A percentile compares a stretch with the other conserved stretches of the same genome.
These are phyloP conservation scores for Aspergillus kassunensis DNA, from an alignment of 495 filamentous ascomycete species.

Conservation along the genomic window DNA sequence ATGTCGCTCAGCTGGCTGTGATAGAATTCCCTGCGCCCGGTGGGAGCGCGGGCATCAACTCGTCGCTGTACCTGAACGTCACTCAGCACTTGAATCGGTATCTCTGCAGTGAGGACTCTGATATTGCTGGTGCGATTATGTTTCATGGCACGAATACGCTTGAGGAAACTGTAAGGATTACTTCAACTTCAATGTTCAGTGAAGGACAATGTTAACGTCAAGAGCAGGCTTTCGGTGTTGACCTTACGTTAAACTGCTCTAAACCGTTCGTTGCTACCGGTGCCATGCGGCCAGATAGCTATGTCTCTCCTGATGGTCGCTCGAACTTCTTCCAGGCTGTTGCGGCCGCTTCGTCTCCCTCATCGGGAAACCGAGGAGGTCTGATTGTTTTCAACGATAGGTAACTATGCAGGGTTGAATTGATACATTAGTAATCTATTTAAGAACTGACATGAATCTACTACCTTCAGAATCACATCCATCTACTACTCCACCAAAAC, in stretches of 20 bases:
- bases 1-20: neutral
- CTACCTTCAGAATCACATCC: neutral
- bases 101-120: neutral
- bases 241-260: neutral
- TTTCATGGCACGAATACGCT: constrained; percentile 2
- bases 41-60: neutral
- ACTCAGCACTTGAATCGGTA: neutral
- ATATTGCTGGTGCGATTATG: constrained; percentile 1
- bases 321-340: constrained; percentile 1
- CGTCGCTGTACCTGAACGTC: neutral
- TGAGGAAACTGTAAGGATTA: neutral
- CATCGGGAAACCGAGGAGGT: neutral
- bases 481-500: constrained; percentile 1
- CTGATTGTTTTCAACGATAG: constrained; percentile 1
- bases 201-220: neutral
- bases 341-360: neutral
- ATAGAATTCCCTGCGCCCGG: neutral
- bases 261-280: neutral
- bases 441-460: no score
- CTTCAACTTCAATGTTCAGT: no score
- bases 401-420: no score
- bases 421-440: no score
- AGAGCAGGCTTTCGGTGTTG: neutral
- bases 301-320: neutral
- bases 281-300: neutral